Evolutionary conservation across 1,139 yeast species (phyloP), one percentile per base, ranked within the genome.

Genomic region (Suhomyces terraborum): DNA sequence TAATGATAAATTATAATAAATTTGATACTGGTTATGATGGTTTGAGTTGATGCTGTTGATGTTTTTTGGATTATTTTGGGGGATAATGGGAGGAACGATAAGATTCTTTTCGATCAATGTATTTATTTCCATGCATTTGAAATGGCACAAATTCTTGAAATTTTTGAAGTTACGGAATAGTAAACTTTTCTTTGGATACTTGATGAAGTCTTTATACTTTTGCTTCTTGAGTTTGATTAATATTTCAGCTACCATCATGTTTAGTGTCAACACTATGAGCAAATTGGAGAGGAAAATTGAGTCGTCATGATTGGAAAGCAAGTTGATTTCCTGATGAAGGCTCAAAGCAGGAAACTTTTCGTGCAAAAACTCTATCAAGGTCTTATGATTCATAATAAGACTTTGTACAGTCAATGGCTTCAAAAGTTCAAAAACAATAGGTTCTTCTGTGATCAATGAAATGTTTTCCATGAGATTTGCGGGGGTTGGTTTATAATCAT

Each of bases 1-100:
- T 17, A 68, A 45, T 8, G 73, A 60, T 36, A 65, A 57, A 47
- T 69, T 66, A 49, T 67, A 70, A 46, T 62, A 66, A 16, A 67
- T 58, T 40, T 59, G 64, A 40, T 58, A 58, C 26, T 61, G 62
- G 42, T 58, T 58, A 29, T 46, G 41, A 43, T 38, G 51, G 44
- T 43, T 42, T 42, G 35, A 32, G 36, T 38, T 46, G 38, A 35
- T 43, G 46, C 52, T 55, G 22, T 44, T 45, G 23, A 45, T 36
- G 20, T 40, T 43, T 19, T 43, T 41, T 28, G 36, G 40, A 32
- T 33, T 36, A 14, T 39, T 49, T 10, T 49, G 53, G n/a, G 56
- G 52, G 3, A 48, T 47, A 22, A 52, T 47, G 8, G 56, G 41
- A 4, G 68, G 67, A 9, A 63, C 64, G 36, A 64, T 56, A 26